These are phyloP conservation scores for Kokia cookei DNA, from an alignment of 441 rosid species.

Conservation along the genomic window DNA sequence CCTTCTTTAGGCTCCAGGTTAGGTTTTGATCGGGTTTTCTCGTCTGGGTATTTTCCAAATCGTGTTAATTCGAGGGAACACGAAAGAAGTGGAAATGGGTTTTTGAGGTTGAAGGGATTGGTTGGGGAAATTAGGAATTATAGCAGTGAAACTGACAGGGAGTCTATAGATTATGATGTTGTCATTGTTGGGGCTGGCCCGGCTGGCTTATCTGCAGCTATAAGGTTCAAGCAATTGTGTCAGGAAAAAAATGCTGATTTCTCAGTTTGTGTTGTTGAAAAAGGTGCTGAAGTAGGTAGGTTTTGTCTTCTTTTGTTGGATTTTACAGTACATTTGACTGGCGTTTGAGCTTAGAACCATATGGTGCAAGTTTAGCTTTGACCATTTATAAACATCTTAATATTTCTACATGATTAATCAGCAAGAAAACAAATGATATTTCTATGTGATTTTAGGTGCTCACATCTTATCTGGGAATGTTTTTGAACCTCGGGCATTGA, in stretches of 20 bases:
- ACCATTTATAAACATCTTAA: background rate
- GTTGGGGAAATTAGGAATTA: conserved; percentile 29
- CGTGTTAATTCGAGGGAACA: conserved; percentile 10
- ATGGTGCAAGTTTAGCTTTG: conserved; percentile 9
- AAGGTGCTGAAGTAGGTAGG: conserved; percentile 91
- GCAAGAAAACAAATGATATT: background rate
- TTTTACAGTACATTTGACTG: background rate
- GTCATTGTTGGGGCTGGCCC: conserved; percentile 96
- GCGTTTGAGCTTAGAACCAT: background rate
- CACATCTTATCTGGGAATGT: conserved; percentile 90
- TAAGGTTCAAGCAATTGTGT: conserved; percentile 80
- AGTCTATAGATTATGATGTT: conserved; percentile 82
- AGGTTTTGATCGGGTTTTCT: conserved; percentile 9
- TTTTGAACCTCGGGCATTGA: conserved; percentile 81
- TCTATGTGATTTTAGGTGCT: conserved; percentile 50
- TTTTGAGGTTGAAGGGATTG: conserved; percentile 6
- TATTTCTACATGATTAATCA: background rate
- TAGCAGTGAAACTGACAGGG: conserved; percentile 48
- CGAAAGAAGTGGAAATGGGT: conserved; percentile 15
- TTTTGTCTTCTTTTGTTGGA: background rate
- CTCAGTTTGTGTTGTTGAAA: conserved; percentile 95
- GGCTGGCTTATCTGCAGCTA: conserved; percentile 89
- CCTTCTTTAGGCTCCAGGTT: conserved; percentile 16
- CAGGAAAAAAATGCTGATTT: conserved; percentile 64
- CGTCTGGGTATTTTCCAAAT: conserved; percentile 29